phyloP scores from a whole-genome alignment of 2,329 filamentous ascomycete species.

The Chalaropsis thielavioides region DNA sequence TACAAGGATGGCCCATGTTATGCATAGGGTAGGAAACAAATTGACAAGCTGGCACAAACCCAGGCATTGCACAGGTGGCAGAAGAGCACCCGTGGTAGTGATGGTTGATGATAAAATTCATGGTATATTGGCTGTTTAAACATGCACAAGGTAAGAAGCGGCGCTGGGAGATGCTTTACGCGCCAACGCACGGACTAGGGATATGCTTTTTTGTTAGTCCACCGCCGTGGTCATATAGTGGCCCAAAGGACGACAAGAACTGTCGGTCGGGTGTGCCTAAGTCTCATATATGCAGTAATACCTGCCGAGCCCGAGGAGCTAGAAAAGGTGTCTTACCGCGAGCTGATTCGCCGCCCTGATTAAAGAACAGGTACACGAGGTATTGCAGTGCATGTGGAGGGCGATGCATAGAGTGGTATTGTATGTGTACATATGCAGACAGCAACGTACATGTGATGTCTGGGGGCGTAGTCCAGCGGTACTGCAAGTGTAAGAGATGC shows the following conservation, averaged over 20 bases:
- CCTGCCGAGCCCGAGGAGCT: background rate
- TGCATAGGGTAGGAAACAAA: background rate
- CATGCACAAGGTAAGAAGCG: too few relatives aligned
- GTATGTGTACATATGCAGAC: too few relatives aligned
- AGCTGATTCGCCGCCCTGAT: slow-evolving; percentile 1
- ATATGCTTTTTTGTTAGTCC: background rate
- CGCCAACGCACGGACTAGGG: background rate
- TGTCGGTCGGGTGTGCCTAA: background rate
- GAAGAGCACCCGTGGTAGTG: background rate
- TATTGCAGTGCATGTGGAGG: background rate
- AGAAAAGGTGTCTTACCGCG: background rate
- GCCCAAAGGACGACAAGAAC: background rate
- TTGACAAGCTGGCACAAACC: background rate
- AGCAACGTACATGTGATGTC: background rate
- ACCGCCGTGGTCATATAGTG: background rate
- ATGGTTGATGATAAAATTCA: too few relatives aligned
- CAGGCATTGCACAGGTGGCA: background rate
- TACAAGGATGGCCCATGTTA: too few relatives aligned
- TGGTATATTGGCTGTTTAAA: too few relatives aligned
- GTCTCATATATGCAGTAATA: background rate
- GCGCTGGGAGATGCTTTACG: background rate
- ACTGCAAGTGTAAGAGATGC: background rate
- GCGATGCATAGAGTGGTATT: background rate
- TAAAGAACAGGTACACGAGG: background rate
- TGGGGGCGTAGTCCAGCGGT: background rate